Evolutionary conservation across 73 alveolate species (phyloP), one percentile per base, ranked within the genome.

Genomic region (Paramecium octaurelia): DNA sequence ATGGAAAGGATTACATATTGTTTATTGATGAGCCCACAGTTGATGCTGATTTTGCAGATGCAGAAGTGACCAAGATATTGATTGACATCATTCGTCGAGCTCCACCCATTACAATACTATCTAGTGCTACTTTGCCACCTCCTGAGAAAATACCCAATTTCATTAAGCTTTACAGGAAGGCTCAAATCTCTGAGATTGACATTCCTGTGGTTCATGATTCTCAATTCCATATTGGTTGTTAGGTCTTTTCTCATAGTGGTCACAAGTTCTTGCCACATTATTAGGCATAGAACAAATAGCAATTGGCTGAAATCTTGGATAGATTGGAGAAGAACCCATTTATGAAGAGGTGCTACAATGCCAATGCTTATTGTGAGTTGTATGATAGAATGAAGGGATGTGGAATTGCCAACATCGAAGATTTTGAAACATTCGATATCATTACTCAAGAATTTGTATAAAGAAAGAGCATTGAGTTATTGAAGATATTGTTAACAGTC

Each of bases 1-100:
- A 40, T 43, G 91, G 91, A 40, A 48, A 80, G 10, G 73, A 80
- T 44, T 80, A 80, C 27, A 80, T 80, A 23, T 43, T 80, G 46
- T 80, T 80, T 43, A 80, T 80, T 23, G 91, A 80, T 80, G 91
- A 80, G 44, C 91, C 91, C 24, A 80, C 91, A 20, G 91, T 80
- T 16, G 91, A 80, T 80, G 91, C 91, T 18, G 91, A 80, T 80
- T 80, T 80, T 80, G 70, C 70, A 46, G 75, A 80, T 80, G 70
- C 91, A 18, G 91, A 80, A 44, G 57, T 35, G 7, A 80, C 91
- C 27, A 44, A 43, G n/a, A 21, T 80, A 21, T 48, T 80, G 50
- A 48, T 80, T 44, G 91, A 80, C 9, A 80, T 80, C 2, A 80
- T 80, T 4, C 21, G 91, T 10, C 6, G 91, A 44, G 91, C 91